phyloP scores from a whole-genome alignment of 352 stramenopile genomes.

The Pythium diclinum region DNA sequence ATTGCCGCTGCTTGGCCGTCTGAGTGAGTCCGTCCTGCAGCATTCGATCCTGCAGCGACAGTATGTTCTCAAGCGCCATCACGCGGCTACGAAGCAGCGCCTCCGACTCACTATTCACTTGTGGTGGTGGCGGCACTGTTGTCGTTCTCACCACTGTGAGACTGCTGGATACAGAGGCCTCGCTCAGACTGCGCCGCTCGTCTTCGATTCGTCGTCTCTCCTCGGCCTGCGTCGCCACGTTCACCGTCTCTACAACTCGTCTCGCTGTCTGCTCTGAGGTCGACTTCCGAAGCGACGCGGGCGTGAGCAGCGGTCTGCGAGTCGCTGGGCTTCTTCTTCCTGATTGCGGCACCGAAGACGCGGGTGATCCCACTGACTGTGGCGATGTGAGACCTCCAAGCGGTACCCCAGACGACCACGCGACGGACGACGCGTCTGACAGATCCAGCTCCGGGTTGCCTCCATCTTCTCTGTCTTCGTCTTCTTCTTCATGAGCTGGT shows the following conservation, averaged over 20 bases:
- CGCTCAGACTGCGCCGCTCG: neutral
- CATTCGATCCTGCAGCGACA: conserved; percentile 57
- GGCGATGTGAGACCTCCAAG: neutral
- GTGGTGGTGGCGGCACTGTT: neutral
- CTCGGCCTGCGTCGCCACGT: neutral
- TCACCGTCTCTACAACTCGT: neutral
- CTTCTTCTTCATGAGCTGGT: neutral
- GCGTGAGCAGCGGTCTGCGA: conserved; percentile 16
- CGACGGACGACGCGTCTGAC: conserved; percentile 13
- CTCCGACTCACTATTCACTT: conserved; percentile 9
- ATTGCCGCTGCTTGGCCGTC: conserved; percentile 21
- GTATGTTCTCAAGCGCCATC: conserved; percentile 48
- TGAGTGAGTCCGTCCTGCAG: conserved; percentile 35
- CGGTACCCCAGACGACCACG: conserved; percentile 2
- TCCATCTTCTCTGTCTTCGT: neutral
- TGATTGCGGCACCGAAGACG: neutral
- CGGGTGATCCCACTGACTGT: neutral
- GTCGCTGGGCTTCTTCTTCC: neutral
- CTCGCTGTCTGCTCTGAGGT: neutral
- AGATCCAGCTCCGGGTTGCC: conserved; percentile 17
- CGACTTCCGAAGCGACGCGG: conserved; percentile 8
- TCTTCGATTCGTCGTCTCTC: neutral
- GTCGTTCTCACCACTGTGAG: neutral
- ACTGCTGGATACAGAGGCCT: neutral
- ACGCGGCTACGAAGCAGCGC: conserved; percentile 46